phyloP scores from a whole-genome alignment of 2,329 filamentous ascomycete species.

The Fusarium mexicanum region DNA sequence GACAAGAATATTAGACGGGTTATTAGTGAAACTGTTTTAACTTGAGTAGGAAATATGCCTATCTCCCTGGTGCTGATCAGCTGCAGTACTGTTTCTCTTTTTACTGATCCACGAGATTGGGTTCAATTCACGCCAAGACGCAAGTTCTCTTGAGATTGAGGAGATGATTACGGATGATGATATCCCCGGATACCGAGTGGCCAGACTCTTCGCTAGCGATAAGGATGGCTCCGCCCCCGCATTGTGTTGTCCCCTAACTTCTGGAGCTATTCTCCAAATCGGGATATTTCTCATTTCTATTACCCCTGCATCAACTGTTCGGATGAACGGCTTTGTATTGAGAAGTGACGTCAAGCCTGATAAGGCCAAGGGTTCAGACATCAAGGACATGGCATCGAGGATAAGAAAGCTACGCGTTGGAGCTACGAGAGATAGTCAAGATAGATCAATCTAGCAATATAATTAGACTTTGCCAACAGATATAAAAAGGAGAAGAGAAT shows the following conservation, averaged over 20 bases:
- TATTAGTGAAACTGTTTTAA: background rate
- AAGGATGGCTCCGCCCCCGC: background rate
- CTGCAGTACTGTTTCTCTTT: too few species aligned
- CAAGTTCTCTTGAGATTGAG: background rate
- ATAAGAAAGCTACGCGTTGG: background rate
- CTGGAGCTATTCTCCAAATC: background rate
- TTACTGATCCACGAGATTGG: background rate
- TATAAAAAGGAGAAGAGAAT: background rate
- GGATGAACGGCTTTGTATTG: background rate
- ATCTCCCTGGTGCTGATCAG: background rate
- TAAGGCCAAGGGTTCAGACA: background rate
- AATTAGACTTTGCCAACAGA: background rate
- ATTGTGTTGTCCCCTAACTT: background rate
- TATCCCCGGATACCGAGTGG: background rate
- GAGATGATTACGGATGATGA: background rate
- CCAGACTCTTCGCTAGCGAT: background rate
- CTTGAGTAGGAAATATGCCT: background rate
- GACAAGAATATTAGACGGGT: background rate
- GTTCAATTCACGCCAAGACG: background rate
- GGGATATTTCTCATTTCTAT: background rate
- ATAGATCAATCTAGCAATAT: background rate
- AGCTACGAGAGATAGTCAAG: background rate
- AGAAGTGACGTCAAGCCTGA: background rate
- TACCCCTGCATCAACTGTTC: background rate
- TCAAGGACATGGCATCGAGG: accelerated